Base-by-base conservation (phyloP, 352 stramenopile genomes). In the Phytophthora rubi region DNA sequence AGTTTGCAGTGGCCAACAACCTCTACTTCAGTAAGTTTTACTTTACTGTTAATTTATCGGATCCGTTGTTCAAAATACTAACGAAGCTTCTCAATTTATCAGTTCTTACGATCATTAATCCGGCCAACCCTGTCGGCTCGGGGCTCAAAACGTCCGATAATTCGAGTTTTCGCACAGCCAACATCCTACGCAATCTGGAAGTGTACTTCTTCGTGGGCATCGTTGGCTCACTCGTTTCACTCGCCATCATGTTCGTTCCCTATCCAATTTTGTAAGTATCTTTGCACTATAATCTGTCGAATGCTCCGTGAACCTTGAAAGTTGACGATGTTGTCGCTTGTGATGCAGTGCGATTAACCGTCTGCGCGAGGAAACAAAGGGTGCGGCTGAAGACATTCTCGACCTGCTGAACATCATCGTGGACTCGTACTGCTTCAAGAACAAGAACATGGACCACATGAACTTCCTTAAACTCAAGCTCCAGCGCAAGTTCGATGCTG, bases 391-490 rank as follows among this genome's bases (percentile, higher is more conserved):
- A 9, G 84, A 91, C 51, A 84, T 94, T 47, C 60, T 90, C 2
- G 86, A 92, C 1, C 66, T 94, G 12, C 73, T 92, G 52, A 92
- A 94, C 60, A 83, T 94, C 47, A 91, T 93, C 28, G 73, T 94
- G 28, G 86, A 94, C 68, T 90, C 86, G 59, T 94, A 94, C 72
- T 94, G 86, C 58, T 94, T 94, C 78, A 91, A 92, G 70, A 92
- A 91, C 79, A 94, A 92, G 62, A 91, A 92, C 62, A 61, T 91
- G 18, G 83, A 93, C 1, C 76, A 92, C 70, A 91, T 94, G 85
- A 82, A 92, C 55, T 91, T 94, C 33, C 67, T 94, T 6, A 81
- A 80, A 39, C 56, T 92, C 47, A 92, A 92, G 68, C 73, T 94
- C 44, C 68, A 81, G 13, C 82, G 81, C 60, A 93, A 94, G 68